Base-by-base conservation (phyloP, 352 stramenopile species). In the Phytophthora cactorum region DNA sequence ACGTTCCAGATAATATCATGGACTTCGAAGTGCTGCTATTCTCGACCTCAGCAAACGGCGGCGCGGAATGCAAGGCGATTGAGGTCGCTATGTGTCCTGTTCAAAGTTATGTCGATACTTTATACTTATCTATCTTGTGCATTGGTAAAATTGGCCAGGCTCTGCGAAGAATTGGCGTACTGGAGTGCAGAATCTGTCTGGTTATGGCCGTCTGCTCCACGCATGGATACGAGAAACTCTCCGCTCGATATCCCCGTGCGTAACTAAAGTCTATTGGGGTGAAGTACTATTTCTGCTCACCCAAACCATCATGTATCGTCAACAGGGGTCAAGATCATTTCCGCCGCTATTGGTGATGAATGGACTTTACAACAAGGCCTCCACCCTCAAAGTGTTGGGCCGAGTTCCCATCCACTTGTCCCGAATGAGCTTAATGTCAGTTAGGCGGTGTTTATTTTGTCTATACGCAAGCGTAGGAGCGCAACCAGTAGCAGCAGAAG, bases 141-240 rank as follows among this genome's bases (percentile, higher is more conserved):
- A 1, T 43, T 43, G 12, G 2, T n/a, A 17, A 50, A 4, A 34
- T 32, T 59, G 34, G 36, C 12, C 25, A 63, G 56, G 56, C 38
- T 9, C 45, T 63, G 8, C 43, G 15, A 49, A 63, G 44, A 28
- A 41, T 63, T 49, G 46, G 56, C 9, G 56, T 56, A 39, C 6
- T 29, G 4, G 47, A 63, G 15, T 28, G 15, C 15, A 55, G 34
- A 0, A 63, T 63, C 34, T 32, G 32, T 9, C 25, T 63, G 32
- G 27, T 63, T 25, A 56, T 63, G 56, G 56, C 56, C 14, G 45
- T 63, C 25, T 63, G 56, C 34, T 51, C 56, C 32, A 43, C 46
- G 12, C 32, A 31, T 41, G 56, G 56, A 22, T 63, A 41, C 32
- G 36, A 63, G 32, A 47, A 56, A 47, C 56, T 63, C 8, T 56